phyloP scores from a whole-genome alignment of 352 stramenopile species.

The Phytophthora pistaciae region DNA sequence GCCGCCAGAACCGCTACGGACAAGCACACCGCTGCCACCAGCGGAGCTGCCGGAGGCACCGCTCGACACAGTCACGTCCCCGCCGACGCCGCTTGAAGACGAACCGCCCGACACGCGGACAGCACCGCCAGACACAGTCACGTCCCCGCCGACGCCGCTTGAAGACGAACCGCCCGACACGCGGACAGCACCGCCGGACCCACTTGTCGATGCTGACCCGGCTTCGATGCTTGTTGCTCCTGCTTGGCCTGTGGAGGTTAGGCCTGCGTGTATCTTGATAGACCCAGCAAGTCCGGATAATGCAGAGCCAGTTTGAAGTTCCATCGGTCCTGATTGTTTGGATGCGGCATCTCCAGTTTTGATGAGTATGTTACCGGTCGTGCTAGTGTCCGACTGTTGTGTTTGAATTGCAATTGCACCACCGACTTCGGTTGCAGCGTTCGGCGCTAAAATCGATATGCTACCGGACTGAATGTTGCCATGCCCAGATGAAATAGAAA shows the following conservation, averaged over 20 bases:
- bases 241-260: constrained; percentile 1
- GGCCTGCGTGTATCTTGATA: constrained; percentile 25
- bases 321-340: constrained; percentile 17
- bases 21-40: constrained; percentile 21
- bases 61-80: constrained; percentile 35
- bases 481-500: constrained; percentile 27
- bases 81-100: constrained; percentile 29
- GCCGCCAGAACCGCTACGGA: constrained; percentile 33
- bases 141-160: constrained; percentile 28
- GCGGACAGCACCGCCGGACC: constrained; percentile 7
- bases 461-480: constrained; percentile 24
- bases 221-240: neutral
- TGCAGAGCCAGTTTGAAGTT: constrained; percentile 27
- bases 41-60: constrained; percentile 17
- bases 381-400: constrained; percentile 20
- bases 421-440: constrained; percentile 9
- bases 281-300: constrained; percentile 12
- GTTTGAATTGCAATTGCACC: constrained; percentile 32
- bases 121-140: constrained; percentile 22
- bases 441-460: constrained; percentile 31
- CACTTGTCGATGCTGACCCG: constrained; percentile 16
- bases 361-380: constrained; percentile 23
- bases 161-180: constrained; percentile 24
- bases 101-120: constrained; percentile 17
- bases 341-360: constrained; percentile 21